phyloP scores from a whole-genome alignment of 1,139 yeast species.

The Saccharomyces hybrid region DNA sequence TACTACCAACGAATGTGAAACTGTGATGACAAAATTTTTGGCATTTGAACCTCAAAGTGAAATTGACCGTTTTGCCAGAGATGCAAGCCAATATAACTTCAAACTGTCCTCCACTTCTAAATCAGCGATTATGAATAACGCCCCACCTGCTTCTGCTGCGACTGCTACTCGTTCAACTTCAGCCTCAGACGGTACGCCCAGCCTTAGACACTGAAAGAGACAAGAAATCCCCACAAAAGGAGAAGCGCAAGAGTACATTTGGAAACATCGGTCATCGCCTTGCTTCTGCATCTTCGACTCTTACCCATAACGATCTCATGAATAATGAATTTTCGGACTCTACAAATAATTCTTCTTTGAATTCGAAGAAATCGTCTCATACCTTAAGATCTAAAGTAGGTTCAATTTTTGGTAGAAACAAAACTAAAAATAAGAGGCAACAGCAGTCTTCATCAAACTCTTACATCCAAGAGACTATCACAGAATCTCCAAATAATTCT shows the following conservation, averaged over 20 bases:
- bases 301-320: slow-evolving; percentile 25
- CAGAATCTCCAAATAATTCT: slow-evolving; percentile 2
- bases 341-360: slow-evolving; percentile 17
- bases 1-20: slow-evolving; percentile 51
- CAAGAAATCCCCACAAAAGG: slow-evolving; percentile 8
- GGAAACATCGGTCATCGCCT: slow-evolving; percentile 17
- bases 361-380: slow-evolving; percentile 24
- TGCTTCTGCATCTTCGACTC: slow-evolving; percentile 20
- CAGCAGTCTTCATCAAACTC: neutral
- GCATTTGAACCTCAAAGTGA: slow-evolving; percentile 54
- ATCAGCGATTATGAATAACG: neutral
- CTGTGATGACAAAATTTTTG: slow-evolving; percentile 57
- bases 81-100: slow-evolving; percentile 29
- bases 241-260: slow-evolving; percentile 16
- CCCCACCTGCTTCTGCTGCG: neutral
- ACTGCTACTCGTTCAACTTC: neutral
- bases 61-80: slow-evolving; percentile 49
- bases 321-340: slow-evolving; percentile 27
- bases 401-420: slow-evolving; percentile 68
- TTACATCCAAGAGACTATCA: slow-evolving; percentile 15
- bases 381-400: slow-evolving; percentile 74
- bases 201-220: neutral
- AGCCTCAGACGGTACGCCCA: neutral
- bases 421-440: slow-evolving; percentile 30
- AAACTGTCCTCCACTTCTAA: neutral